A percentile compares a stretch with the other conserved stretches of the same genome.
These are phyloP conservation scores for Fonsecaea pugnacius DNA, from an alignment of 2,329 filamentous ascomycete genomes.

Conservation along the genomic window DNA sequence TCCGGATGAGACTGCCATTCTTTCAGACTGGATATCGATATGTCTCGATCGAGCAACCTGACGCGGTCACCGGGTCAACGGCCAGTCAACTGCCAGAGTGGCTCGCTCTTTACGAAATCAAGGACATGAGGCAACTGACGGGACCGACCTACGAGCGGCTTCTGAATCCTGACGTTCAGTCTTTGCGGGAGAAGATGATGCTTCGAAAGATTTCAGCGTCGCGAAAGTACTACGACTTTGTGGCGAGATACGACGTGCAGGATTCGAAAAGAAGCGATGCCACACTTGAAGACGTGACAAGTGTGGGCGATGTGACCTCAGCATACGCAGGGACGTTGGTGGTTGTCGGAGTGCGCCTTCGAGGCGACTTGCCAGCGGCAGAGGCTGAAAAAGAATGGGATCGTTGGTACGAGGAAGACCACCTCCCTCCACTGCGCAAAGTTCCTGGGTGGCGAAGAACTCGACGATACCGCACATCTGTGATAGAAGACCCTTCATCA, in stretches of 20 bases:
- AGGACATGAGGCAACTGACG: constrained; percentile 71
- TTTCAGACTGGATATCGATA: constrained; percentile 80
- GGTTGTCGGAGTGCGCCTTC: constrained; percentile 10
- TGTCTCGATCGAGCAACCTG: constrained; percentile 63
- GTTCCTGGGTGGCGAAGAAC: constrained; percentile 80
- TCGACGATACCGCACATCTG: constrained; percentile 69
- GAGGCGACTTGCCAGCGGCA: neutral
- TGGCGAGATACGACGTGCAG: constrained; percentile 52
- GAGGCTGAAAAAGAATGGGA: constrained; percentile 20
- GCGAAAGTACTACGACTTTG: constrained; percentile 70
- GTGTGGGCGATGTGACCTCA: neutral
- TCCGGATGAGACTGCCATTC: constrained; percentile 74
- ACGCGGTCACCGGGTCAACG: neutral
- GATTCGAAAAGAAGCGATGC: no score
- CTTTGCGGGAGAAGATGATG: constrained; percentile 62
- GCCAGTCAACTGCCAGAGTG: neutral
- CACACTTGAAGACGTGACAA: neutral
- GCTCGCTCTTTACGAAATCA: constrained; percentile 71
- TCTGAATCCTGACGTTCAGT: constrained; percentile 55
- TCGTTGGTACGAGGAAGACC: constrained; percentile 24
- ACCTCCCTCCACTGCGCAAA: constrained; percentile 57
- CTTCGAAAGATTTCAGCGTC: constrained; percentile 71
- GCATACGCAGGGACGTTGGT: constrained; percentile 3
- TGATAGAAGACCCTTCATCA: constrained; percentile 57
- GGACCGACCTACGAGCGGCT: constrained; percentile 68